These are phyloP conservation scores for Melastoma malabathricum DNA, from an alignment of 345 rosid species.

Conservation along the genomic window DNA sequence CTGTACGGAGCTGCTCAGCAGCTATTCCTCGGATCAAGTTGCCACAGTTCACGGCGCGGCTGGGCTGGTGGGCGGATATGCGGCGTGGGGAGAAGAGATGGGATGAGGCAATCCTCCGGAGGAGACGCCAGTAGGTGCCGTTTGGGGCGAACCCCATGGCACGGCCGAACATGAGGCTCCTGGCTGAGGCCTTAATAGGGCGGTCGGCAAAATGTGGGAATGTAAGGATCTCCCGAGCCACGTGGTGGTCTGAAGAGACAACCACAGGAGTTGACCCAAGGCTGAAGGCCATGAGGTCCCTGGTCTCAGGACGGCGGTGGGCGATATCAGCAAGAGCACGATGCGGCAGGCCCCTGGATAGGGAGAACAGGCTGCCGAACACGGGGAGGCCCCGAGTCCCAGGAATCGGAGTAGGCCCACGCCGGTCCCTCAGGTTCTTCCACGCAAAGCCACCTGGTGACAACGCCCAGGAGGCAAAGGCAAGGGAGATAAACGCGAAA, in stretches of 20 bases:
- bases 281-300: conserved; percentile 43
- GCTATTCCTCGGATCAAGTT: conserved; percentile 15
- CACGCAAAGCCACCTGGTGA: conserved; percentile 32
- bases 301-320: conserved; percentile 10
- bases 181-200: conserved; percentile 31
- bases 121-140: conserved; percentile 38
- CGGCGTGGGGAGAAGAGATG: conserved; percentile 33
- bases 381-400: conserved; percentile 32
- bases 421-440: conserved; percentile 27
- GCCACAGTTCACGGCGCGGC: conserved; percentile 24
- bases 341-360: conserved; percentile 30
- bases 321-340: conserved; percentile 31
- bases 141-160: conserved; percentile 49
- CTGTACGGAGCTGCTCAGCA: conserved; percentile 12
- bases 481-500: no score
- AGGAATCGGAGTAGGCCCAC: conserved; percentile 23
- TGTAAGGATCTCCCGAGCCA: conserved; percentile 31
- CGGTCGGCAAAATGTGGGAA: conserved; percentile 28
- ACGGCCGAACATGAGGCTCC: conserved; percentile 35
- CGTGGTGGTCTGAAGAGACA: conserved; percentile 25
- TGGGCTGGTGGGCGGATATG: conserved; percentile 28
- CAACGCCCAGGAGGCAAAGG: conserved; percentile 13
- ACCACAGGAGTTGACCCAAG: conserved; percentile 32
- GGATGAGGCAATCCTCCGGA: conserved; percentile 29
- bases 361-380: conserved; percentile 25